These are phyloP conservation scores for Stylosanthes scabra DNA, from an alignment of 331 rosid genomes.

Conservation along the genomic window DNA sequence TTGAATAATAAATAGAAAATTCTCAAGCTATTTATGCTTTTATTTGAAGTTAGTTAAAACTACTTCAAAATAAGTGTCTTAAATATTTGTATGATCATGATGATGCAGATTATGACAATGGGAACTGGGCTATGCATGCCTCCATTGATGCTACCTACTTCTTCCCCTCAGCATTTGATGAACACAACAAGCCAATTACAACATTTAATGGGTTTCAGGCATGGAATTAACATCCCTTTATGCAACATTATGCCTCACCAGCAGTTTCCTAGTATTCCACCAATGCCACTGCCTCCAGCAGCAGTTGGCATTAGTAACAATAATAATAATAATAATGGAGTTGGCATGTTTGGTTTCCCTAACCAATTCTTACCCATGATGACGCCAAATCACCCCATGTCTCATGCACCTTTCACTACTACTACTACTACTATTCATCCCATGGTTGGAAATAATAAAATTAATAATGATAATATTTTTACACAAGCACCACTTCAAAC, in stretches of 20 bases:
- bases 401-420: slow-evolving; percentile 36
- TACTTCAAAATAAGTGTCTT: too few species aligned
- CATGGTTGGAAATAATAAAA: slow-evolving; percentile 18
- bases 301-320: slow-evolving; percentile 28
- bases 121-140: slow-evolving; percentile 45
- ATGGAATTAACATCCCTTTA: slow-evolving; percentile 35
- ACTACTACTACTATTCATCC: slow-evolving; percentile 2
- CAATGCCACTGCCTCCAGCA: not conserved
- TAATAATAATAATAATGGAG: not conserved
- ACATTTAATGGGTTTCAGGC: slow-evolving; percentile 39
- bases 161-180: slow-evolving; percentile 9
- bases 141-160: slow-evolving; percentile 44
- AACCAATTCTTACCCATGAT: slow-evolving; percentile 32
- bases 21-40: not conserved
- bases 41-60: too few species aligned
- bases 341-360: slow-evolving; percentile 44
- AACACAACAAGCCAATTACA: slow-evolving; percentile 17
- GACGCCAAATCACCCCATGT: not conserved
- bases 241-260: slow-evolving; percentile 12
- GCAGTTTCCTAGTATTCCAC: slow-evolving; percentile 44
- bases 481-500: slow-evolving; percentile 30
- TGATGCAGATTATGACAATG: slow-evolving; percentile 54
- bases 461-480: not conserved
- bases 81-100: too few species aligned
- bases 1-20: not conserved